Evolutionary conservation across 2,329 filamentous ascomycete species (phyloP).

Genomic region (Colletotrichum euphorbiae): DNA sequence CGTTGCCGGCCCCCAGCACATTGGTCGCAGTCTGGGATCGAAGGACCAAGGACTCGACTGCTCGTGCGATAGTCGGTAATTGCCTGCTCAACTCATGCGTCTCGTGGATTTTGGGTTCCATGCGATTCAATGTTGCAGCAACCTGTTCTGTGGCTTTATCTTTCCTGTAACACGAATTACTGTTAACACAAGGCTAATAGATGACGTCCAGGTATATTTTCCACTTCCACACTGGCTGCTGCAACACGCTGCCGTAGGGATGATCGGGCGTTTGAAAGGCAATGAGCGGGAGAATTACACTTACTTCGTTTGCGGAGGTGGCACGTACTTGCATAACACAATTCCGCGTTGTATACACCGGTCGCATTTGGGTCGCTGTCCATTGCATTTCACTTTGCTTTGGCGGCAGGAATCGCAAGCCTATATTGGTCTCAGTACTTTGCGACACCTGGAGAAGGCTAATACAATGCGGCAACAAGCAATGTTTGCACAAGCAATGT

Average conservation of each 20-base stretch:
- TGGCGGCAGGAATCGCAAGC: too few species aligned
- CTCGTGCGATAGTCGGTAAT: conserved; percentile 8
- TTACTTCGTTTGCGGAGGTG: conserved; percentile 72
- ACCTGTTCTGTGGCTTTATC: conserved; percentile 73
- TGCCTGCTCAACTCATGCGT: conserved; percentile 9
- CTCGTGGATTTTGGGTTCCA: conserved; percentile 67
- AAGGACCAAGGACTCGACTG: not conserved
- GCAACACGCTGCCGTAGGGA: not conserved
- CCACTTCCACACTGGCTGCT: not conserved
- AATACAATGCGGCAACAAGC: too few species aligned
- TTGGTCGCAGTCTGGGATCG: conserved; percentile 1
- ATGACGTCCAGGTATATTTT: conserved; percentile 23
- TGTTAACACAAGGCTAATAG: conserved; percentile 3
- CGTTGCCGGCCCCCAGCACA: conserved; percentile 13
- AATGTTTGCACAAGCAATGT: too few species aligned
- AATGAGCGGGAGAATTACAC: conserved; percentile 40
- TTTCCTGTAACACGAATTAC: conserved; percentile 56
- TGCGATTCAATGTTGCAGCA: conserved; percentile 64
- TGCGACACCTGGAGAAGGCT: not conserved
- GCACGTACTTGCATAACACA: conserved; percentile 64
- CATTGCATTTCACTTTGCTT: conserved; percentile 28
- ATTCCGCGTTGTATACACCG: conserved; percentile 54
- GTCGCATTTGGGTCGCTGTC: conserved; percentile 66
- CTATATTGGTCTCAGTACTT: not conserved
- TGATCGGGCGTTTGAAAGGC: not conserved